Percentiles rank a stretch among this genome's conserved stretches.
These are phyloP conservation scores for Amanita rimosa DNA, from an alignment of 768 basidiomycete genomes.

Conservation along the genomic window DNA sequence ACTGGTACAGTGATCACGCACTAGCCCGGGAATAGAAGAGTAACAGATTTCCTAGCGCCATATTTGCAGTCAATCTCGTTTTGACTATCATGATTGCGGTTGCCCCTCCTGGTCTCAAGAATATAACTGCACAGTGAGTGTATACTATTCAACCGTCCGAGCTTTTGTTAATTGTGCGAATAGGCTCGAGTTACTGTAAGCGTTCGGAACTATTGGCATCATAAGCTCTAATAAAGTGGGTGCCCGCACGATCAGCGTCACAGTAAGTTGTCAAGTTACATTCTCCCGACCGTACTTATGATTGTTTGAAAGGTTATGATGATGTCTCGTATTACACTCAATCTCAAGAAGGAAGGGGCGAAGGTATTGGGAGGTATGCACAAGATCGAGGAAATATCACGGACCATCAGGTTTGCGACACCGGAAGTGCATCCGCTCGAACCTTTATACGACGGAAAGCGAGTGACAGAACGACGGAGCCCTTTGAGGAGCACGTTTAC, in stretches of 20 bases:
- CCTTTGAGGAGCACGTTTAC: no score
- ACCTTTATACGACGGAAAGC: background rate
- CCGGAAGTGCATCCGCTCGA: background rate
- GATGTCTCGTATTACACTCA: conserved; percentile 61
- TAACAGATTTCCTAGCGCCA: conserved; percentile 19
- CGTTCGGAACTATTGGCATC: background rate
- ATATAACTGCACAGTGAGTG: conserved; percentile 36
- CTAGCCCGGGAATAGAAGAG: background rate
- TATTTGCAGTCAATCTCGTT: conserved; percentile 31
- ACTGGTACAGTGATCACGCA: conserved; percentile 18
- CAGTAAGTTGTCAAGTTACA: background rate
- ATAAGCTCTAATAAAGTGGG: background rate
- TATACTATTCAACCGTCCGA: background rate
- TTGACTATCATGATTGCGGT: conserved; percentile 34
- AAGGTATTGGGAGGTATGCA: background rate
- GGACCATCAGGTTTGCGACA: background rate
- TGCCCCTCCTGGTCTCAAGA: conserved; percentile 33
- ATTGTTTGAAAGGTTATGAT: conserved; percentile 35
- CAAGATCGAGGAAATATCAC: background rate
- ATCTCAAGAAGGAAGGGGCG: conserved; percentile 28
- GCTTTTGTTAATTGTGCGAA: conserved; percentile 6
- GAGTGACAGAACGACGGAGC: background rate
- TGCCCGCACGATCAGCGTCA: background rate
- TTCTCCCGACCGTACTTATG: background rate
- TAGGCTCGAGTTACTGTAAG: conserved; percentile 30